Evolutionary conservation across 1,284 basidiomycete genomes (phyloP).

Genomic region (Cryptococcus amylolentus): DNA sequence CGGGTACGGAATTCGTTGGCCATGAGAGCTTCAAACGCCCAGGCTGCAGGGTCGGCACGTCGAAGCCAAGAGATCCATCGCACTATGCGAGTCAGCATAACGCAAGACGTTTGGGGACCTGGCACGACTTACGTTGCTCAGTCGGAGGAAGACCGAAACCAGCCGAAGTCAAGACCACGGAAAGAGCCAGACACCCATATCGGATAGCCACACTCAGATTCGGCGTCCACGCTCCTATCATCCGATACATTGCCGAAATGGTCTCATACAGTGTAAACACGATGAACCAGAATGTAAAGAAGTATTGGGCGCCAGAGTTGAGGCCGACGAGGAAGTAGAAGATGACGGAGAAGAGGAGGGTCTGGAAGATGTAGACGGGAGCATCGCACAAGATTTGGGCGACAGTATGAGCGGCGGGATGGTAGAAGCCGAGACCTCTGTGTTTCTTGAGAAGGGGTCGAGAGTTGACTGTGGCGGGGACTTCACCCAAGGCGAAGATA

Average conservation of each 20-base stretch:
- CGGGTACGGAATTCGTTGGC: background rate
- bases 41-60: background rate
- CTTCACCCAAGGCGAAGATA: no score
- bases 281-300: constrained; percentile 19
- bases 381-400: background rate
- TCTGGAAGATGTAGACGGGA: no score
- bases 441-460: background rate
- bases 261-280: no score
- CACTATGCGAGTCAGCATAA: background rate
- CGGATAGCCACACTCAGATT: background rate
- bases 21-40: background rate
- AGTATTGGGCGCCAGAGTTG: background rate
- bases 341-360: background rate
- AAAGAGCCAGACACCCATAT: constrained; percentile 2
- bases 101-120: background rate
- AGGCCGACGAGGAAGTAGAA: background rate
- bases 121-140: background rate
- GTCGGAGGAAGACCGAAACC: background rate
- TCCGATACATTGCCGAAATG: background rate
- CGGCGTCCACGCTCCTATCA: background rate
- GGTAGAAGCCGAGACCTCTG: background rate
- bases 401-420: background rate
- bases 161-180: constrained; percentile 38
- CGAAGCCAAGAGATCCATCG: background rate
- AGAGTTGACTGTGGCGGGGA: background rate